Evolutionary conservation across 2,329 filamentous ascomycete genomes (phyloP).

Genomic region (Cephalotrichum gorgonifer): DNA sequence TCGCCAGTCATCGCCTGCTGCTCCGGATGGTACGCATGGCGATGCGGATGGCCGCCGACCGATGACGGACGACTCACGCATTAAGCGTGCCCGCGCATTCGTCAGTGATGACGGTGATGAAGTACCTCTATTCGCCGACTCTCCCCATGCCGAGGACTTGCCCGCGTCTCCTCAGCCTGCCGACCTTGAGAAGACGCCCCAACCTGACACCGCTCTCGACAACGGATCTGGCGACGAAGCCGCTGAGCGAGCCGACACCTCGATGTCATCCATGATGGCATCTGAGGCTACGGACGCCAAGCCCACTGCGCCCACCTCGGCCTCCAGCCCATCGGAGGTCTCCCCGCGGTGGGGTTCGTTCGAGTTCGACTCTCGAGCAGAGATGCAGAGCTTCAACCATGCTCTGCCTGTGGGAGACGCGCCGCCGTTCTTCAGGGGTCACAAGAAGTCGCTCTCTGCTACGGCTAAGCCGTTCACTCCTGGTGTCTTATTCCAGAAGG

Average conservation of each 20-base stretch:
- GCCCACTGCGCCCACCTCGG: slow-evolving; percentile 32
- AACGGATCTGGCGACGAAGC: slow-evolving; percentile 24
- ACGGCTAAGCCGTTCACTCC: slow-evolving; percentile 59
- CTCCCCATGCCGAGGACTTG: slow-evolving; percentile 19
- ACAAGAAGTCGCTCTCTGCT: slow-evolving; percentile 55
- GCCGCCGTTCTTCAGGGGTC: slow-evolving; percentile 18
- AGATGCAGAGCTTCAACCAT: slow-evolving; percentile 40
- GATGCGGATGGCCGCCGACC: slow-evolving; percentile 52
- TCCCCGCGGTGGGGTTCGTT: slow-evolving; percentile 51
- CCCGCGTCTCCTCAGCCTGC: slow-evolving; percentile 2
- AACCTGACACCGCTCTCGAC: slow-evolving; percentile 17
- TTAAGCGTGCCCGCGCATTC: slow-evolving; percentile 63
- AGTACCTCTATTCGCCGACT: slow-evolving; percentile 63
- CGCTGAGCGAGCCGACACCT: slow-evolving; percentile 33
- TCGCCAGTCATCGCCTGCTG: slow-evolving; percentile 25
- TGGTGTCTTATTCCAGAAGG: slow-evolving; percentile 14
- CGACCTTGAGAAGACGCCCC: slow-evolving; percentile 12
- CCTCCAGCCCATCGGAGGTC: slow-evolving; percentile 38
- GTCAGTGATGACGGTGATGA: slow-evolving; percentile 55
- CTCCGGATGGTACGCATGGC: slow-evolving; percentile 22
- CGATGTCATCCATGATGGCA: slow-evolving; percentile 40
- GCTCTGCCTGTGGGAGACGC: slow-evolving; percentile 39
- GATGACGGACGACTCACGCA: slow-evolving; percentile 51
- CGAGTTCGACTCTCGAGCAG: slow-evolving; percentile 42
- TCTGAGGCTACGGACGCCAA: slow-evolving; percentile 45